These are phyloP conservation scores for Yarrowia divulgata DNA, from an alignment of 805 yeast species.

Conservation along the genomic window DNA sequence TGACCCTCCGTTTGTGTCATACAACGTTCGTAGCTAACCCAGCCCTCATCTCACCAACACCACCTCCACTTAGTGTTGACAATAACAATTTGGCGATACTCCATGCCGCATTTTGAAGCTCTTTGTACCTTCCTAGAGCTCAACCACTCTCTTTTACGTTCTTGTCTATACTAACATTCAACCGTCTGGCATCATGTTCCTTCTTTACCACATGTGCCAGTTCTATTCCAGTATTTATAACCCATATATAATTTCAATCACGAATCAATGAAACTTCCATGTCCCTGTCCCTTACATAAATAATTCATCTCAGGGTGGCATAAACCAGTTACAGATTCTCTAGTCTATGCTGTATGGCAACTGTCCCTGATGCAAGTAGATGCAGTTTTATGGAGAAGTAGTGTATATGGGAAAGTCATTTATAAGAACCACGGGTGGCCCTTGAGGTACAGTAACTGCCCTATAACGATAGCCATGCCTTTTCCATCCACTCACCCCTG, in stretches of 20 bases:
- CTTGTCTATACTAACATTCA: constrained; percentile 23
- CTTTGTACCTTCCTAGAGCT: not conserved
- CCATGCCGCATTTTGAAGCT: not conserved
- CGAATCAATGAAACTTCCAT: not conserved
- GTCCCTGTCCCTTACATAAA: not conserved
- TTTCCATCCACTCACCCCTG: not conserved
- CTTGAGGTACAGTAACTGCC: not conserved
- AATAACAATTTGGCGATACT: not conserved
- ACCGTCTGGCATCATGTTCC: not conserved
- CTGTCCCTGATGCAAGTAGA: no score
- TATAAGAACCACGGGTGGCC: not conserved
- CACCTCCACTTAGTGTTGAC: constrained; percentile 10
- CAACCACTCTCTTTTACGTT: not conserved
- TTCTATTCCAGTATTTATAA: constrained; percentile 10
- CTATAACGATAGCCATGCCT: not conserved
- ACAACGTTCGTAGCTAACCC: constrained; percentile 6
- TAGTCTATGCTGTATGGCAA: constrained; percentile 2
- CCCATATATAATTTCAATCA: constrained; percentile 1
- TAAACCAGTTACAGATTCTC: not conserved
- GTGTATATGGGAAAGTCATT: not conserved
- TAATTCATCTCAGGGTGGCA: not conserved
- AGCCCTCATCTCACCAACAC: constrained; percentile 17
- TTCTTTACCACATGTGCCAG: not conserved
- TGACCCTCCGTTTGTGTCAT: not conserved
- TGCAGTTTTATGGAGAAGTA: constrained; percentile 3